A percentile compares a stretch with the other conserved stretches of the same genome.
Conservation (phyloP, 148 eudicot genomes). For the Suaeda aralocaspica region DNA sequence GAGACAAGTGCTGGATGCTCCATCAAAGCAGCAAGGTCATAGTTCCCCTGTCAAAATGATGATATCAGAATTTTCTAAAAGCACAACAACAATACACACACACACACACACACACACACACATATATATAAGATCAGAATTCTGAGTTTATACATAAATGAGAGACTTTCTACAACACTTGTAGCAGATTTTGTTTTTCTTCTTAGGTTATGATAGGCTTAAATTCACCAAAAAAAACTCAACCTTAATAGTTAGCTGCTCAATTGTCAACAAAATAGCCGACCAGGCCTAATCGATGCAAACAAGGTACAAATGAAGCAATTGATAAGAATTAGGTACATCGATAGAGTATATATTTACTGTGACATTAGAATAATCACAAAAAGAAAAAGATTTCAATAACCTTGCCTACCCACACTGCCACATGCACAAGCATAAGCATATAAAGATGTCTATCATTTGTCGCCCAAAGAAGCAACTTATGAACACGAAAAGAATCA, state of each 20-base stretch:
- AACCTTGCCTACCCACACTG: not conserved
- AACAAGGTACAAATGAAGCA: not conserved
- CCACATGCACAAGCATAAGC: not conserved
- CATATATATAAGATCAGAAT: too few relatives aligned
- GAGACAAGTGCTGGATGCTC: conserved; percentile 65
- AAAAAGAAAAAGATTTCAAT: not conserved
- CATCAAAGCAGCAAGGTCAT: conserved; percentile 49
- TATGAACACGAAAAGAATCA: conserved; percentile 12
- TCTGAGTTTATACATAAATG: too few relatives aligned
- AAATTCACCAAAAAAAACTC: too few relatives aligned
- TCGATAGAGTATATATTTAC: not conserved
- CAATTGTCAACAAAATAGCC: not conserved
- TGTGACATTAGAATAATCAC: too few relatives aligned
- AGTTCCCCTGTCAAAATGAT: conserved; percentile 42
- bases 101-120: too few relatives aligned
- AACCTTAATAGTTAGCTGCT: not conserved
- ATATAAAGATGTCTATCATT: not conserved
- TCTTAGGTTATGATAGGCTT: too few relatives aligned
- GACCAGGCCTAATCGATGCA: not conserved
- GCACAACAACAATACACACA: too few relatives aligned
- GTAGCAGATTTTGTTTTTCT: not conserved
- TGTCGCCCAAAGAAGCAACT: not conserved
- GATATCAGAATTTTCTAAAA: not conserved
- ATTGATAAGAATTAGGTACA: not conserved
- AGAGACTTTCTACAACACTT: not conserved